These are phyloP conservation scores for Hypsizygus ulmarius DNA, from an alignment of 1,284 basidiomycete genomes.

Conservation along the genomic window DNA sequence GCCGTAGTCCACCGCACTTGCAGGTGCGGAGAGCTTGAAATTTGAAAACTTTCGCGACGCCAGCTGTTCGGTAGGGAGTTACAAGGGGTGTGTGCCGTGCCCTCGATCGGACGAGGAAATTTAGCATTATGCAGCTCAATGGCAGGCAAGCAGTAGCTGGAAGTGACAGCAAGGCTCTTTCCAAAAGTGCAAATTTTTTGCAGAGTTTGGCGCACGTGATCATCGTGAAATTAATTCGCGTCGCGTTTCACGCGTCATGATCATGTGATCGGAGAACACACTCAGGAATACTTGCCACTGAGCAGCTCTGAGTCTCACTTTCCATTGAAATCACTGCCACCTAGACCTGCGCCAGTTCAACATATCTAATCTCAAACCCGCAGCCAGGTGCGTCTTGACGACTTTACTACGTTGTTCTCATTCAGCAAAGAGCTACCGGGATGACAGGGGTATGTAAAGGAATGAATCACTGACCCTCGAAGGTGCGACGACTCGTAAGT, in stretches of 20 bases:
- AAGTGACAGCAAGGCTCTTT: neutral
- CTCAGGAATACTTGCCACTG: too few species aligned
- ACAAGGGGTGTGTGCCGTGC: conserved; percentile 1
- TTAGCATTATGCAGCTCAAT: conserved; percentile 10
- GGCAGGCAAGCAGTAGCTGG: neutral
- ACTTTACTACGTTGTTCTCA: too few species aligned
- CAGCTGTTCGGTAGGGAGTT: neutral
- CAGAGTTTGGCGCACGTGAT: conserved; percentile 3
- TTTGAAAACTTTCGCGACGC: neutral
- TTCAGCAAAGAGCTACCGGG: too few species aligned
- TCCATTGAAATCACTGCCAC: too few species aligned
- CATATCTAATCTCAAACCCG: too few species aligned
- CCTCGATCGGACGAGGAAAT: conserved; percentile 6
- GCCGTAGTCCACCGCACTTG: neutral
- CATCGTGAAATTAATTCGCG: too few species aligned
- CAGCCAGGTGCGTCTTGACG: too few species aligned
- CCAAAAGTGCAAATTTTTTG: neutral
- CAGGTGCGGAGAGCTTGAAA: neutral
- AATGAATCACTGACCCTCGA: too few species aligned
- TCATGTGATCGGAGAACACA: conserved; percentile 1
- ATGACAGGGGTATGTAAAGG: too few species aligned
- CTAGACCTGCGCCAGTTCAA: too few species aligned
- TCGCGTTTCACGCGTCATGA: conserved; percentile 8
- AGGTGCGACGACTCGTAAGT: too few species aligned
- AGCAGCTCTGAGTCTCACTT: too few species aligned